Evolutionary conservation across 2,329 filamentous ascomycete species (phyloP).

Genomic region (Fusarium liriodendri): DNA sequence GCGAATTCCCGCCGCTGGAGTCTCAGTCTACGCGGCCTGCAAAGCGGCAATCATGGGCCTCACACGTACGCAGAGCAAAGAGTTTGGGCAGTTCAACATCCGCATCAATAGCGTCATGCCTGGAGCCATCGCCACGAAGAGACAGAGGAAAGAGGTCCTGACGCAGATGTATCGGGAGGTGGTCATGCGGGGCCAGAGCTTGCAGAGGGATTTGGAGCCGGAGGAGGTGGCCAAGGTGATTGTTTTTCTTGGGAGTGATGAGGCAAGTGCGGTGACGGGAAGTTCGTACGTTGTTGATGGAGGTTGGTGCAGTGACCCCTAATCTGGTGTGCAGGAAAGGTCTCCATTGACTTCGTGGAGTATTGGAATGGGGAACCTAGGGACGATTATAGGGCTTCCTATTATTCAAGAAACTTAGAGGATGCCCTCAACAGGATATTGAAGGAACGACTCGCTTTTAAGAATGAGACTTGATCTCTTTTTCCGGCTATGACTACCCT

Average conservation of each 20-base stretch:
- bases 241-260: slow-evolving; percentile 58
- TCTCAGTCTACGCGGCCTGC: slow-evolving; percentile 61
- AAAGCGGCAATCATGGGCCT: slow-evolving; percentile 68
- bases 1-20: slow-evolving; percentile 55
- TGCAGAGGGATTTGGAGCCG: slow-evolving; percentile 55
- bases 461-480: not conserved
- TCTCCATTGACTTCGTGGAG: not conserved
- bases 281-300: slow-evolving; percentile 52
- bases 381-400: not conserved
- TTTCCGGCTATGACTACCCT: not conserved
- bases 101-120: slow-evolving; percentile 63
- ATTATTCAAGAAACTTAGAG: not conserved
- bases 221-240: slow-evolving; percentile 59
- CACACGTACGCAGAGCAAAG: slow-evolving; percentile 65
- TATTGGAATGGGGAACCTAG: not conserved
- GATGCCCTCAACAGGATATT: not conserved
- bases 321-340: not conserved
- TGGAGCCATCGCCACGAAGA: slow-evolving; percentile 58
- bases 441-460: fast-evolving
- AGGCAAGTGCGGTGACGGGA: slow-evolving; percentile 59
- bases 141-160: slow-evolving; percentile 56
- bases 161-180: slow-evolving; percentile 55
- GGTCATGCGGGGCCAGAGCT: slow-evolving; percentile 54
- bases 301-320: slow-evolving; percentile 45
- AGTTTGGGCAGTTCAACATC: slow-evolving; percentile 61